Base-by-base conservation (phyloP, 2,329 filamentous ascomycete species). In the Penicillium paneum region DNA sequence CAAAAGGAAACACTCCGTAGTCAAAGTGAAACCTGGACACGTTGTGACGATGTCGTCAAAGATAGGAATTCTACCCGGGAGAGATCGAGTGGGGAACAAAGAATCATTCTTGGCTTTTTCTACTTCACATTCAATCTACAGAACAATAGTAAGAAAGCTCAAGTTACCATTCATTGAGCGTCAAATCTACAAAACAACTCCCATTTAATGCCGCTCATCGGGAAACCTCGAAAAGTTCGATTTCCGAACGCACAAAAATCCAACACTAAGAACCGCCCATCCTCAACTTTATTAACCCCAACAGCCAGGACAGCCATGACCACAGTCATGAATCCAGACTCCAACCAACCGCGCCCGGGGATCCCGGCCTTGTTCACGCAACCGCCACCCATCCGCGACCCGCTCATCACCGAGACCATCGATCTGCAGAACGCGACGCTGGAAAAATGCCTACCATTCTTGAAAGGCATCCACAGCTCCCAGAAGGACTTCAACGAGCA, bases 381-480 rank as follows among this genome's bases (percentile, higher is more conserved):
- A 52, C 73, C 74, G 38, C 86, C 89, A 12, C 78, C 79, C 17
- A 83, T 96, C 62, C 78, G 76, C 52, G 91, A 96, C 67, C 60
- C 67, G 15, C 78, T 92, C 47, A 69, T 76, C 45, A 94, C 91
- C 5, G 77, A 83, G 56, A 89, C 89, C 24, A 91, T 88, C 1
- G 69, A 73, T 46, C 70, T 83, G 28, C 90, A 96, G 72, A 81
- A 87, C 55, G 77, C 83, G 52, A 93, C 89, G 0, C 77, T 90
- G 51, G 74, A 83, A 35, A 81, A 83, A 65, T 89, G 89, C 64
- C 74, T 91, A 29, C 86, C 88, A 0, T 87, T 86, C 60, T 78
- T 96, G 15, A 75, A 77, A 32, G 75, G 76, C 68, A 68, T 66
- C 47, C 69, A 72, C n/a, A 79, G 76, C 39, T 77, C 78, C 45